phyloP scores from a whole-genome alignment of 768 basidiomycete genomes.

The Tricholoma sp. region DNA sequence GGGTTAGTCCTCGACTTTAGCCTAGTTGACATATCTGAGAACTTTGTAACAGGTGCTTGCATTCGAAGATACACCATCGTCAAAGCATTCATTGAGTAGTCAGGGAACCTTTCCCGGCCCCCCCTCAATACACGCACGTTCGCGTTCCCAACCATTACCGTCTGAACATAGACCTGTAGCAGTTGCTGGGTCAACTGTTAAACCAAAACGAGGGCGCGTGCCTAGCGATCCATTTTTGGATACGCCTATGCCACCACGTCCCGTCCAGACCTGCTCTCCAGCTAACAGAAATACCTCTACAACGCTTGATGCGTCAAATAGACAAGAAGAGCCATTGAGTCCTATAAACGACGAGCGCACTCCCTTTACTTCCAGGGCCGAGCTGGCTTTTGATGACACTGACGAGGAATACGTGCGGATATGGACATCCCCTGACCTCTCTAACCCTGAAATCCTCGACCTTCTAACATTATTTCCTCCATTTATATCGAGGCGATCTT shows the following conservation, averaged over 20 bases:
- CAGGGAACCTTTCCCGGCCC: slow-evolving; percentile 30
- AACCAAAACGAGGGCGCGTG: slow-evolving; percentile 63
- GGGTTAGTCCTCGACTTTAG: slow-evolving; percentile 44
- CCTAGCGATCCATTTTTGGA: slow-evolving; percentile 81
- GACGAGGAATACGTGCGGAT: slow-evolving; percentile 58
- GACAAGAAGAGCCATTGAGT: slow-evolving; percentile 36
- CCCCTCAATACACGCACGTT: slow-evolving; percentile 44
- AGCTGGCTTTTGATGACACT: slow-evolving; percentile 22
- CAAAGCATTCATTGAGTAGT: slow-evolving; percentile 28
- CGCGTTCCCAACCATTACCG: slow-evolving; percentile 51
- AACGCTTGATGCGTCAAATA: slow-evolving; percentile 27
- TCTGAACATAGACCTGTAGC: slow-evolving; percentile 36
- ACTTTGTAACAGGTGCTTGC: slow-evolving; percentile 39
- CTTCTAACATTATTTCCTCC: slow-evolving; percentile 73
- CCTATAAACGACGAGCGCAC: slow-evolving; percentile 33
- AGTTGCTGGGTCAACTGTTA: slow-evolving; percentile 37
- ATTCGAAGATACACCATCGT: slow-evolving; percentile 64
- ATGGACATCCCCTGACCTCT: slow-evolving; percentile 79
- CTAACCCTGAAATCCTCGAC: slow-evolving; percentile 66
- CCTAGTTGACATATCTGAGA: slow-evolving; percentile 7
- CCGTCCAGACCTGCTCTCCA: slow-evolving; percentile 50
- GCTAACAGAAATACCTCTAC: slow-evolving; percentile 31
- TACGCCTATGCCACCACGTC: slow-evolving; percentile 55
- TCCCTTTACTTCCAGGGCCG: slow-evolving; percentile 24
- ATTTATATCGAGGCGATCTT: slow-evolving; percentile 63